phyloP scores from a whole-genome alignment of 371 early-diverging fungal genomes.

The Synchytrium microbalum region DNA sequence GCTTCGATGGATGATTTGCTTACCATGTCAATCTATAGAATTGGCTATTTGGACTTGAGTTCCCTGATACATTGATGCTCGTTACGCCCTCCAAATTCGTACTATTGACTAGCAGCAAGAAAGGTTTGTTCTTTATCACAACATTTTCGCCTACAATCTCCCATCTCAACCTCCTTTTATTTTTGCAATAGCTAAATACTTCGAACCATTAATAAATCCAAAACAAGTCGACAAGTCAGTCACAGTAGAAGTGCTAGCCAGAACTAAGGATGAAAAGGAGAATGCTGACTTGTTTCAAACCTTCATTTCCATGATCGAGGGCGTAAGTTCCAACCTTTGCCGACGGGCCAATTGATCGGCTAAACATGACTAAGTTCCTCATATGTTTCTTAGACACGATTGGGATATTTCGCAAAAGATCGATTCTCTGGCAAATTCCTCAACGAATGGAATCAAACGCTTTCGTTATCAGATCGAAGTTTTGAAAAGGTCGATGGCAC shows the following conservation, averaged over 20 bases:
- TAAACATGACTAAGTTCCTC: conserved; percentile 20
- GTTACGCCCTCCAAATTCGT: conserved; percentile 68
- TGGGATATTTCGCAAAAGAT: conserved; percentile 73
- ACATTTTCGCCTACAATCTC: neutral
- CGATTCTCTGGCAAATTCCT: conserved; percentile 66
- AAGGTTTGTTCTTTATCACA: conserved; percentile 41
- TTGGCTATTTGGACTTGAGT: conserved; percentile 93
- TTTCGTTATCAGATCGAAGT: conserved; percentile 35
- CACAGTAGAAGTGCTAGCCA: conserved; percentile 63
- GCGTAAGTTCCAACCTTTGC: conserved; percentile 41
- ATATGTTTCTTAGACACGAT: conserved; percentile 43
- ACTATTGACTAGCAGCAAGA: conserved; percentile 74
- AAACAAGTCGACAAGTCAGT: conserved; percentile 33
- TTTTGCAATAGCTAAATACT: conserved; percentile 1
- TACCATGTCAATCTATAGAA: conserved; percentile 43
- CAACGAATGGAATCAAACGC: conserved; percentile 66
- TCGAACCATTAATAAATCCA: conserved; percentile 34
- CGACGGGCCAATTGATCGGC: conserved; percentile 40
- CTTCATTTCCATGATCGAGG: conserved; percentile 27
- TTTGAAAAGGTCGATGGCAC: conserved; percentile 68
- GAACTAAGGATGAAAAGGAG: conserved; percentile 57
- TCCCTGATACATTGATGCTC: conserved; percentile 77
- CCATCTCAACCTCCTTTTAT: conserved; percentile 19
- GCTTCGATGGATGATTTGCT: neutral
- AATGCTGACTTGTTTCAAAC: conserved; percentile 23